phyloP scores from a whole-genome alignment of 768 basidiomycete species.

The Lactifluus subvellereus region DNA sequence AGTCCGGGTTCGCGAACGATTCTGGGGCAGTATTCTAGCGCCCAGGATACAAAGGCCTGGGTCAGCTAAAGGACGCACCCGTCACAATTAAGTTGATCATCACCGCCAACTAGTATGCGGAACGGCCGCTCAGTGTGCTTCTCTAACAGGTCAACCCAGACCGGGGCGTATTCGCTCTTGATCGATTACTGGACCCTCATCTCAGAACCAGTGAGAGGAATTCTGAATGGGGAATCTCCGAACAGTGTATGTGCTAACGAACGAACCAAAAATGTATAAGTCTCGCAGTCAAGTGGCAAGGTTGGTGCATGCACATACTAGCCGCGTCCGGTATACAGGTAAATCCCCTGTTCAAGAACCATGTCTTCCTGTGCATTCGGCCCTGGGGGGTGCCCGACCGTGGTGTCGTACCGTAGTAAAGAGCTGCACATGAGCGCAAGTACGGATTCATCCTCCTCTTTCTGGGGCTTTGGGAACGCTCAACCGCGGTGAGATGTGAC shows the following conservation, averaged over 20 bases:
- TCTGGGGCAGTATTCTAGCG: conserved; percentile 31
- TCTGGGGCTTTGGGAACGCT: conserved; percentile 54
- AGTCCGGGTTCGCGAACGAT: conserved; percentile 83
- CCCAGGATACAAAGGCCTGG: neutral
- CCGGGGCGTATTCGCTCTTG: conserved; percentile 80
- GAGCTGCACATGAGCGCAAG: conserved; percentile 90
- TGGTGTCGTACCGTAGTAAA: conserved; percentile 84
- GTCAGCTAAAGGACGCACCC: conserved; percentile 40
- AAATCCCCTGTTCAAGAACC: conserved; percentile 63
- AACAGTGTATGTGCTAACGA: conserved; percentile 75
- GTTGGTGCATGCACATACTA: conserved; percentile 35
- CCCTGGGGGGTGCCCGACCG: conserved; percentile 31
- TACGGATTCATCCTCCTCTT: conserved; percentile 72
- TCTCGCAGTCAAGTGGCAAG: neutral
- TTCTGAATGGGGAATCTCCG: conserved; percentile 84
- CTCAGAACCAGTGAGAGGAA: conserved; percentile 53
- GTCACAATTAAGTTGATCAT: conserved; percentile 90
- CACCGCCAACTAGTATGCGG: conserved; percentile 89
- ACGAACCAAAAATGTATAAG: neutral
- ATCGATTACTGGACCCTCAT: conserved; percentile 76
- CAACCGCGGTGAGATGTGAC: conserved; percentile 51
- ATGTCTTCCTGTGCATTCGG: conserved; percentile 37
- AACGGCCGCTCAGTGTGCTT: conserved; percentile 78
- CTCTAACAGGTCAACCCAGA: conserved; percentile 89
- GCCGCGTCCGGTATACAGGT: conserved; percentile 52